Evolutionary conservation across 208 protist species (phyloP).

Genomic region (Balamuthia mandrillaris): DNA sequence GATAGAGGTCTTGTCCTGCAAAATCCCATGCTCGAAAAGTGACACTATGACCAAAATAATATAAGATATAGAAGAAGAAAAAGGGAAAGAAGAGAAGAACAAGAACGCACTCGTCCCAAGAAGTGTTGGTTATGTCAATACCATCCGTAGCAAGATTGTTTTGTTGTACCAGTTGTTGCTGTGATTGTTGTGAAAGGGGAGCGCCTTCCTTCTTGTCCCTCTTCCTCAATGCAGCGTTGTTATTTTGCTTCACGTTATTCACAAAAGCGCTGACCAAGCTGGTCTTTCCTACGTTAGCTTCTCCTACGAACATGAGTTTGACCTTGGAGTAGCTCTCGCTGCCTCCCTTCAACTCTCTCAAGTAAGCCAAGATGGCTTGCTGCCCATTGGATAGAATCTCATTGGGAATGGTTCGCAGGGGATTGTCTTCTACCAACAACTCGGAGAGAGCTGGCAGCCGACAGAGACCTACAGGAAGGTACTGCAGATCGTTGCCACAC

Average conservation of each 20-base stretch:
- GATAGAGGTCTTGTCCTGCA: slow-evolving; percentile 29
- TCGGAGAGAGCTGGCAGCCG: background rate
- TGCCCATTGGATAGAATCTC: no score
- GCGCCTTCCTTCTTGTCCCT: no score
- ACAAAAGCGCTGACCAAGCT: slow-evolving; percentile 3
- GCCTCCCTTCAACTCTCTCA: slow-evolving; percentile 15
- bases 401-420: slow-evolving; percentile 13
- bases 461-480: background rate
- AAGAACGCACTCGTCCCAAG: slow-evolving; percentile 35
- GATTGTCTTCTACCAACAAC: slow-evolving; percentile 20
- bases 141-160: slow-evolving; percentile 36
- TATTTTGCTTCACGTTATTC: no score
- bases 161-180: slow-evolving; percentile 22
- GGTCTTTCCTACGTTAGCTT: slow-evolving; percentile 27
- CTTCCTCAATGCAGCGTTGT: no score
- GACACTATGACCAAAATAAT: no score
- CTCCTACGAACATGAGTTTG: slow-evolving; percentile 41
- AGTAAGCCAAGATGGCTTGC: background rate
- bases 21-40: slow-evolving; percentile 40
- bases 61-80: no score
- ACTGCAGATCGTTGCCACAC: slow-evolving; percentile 1
- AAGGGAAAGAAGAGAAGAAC: background rate
- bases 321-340: slow-evolving; percentile 21
- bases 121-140: slow-evolving; percentile 16
- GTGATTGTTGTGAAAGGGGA: no score